These are phyloP conservation scores for Phanerochaete sordida DNA, from an alignment of 768 basidiomycete genomes.

Conservation along the genomic window DNA sequence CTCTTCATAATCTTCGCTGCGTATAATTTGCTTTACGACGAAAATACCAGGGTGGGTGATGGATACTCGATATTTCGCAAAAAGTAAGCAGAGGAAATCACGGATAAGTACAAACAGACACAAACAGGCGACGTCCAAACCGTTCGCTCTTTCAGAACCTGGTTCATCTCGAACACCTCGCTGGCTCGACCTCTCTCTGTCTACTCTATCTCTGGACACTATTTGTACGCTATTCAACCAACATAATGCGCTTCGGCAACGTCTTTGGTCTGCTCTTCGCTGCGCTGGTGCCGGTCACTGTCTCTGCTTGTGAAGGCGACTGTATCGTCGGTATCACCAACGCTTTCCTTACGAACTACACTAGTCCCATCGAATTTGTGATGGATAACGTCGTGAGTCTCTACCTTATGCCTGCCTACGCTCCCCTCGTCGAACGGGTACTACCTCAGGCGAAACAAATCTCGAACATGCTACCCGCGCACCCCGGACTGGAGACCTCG, in stretches of 20 bases:
- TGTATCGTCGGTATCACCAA: constrained; percentile 62
- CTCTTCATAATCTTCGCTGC: too few species aligned
- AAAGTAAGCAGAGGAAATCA: too few species aligned
- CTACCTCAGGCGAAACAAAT: constrained; percentile 33
- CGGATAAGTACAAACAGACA: not conserved
- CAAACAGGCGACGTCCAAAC: too few species aligned
- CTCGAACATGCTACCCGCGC: constrained; percentile 30
- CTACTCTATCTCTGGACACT: not conserved
- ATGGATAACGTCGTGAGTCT: constrained; percentile 43
- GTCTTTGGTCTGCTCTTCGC: constrained; percentile 15
- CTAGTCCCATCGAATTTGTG: constrained; percentile 35
- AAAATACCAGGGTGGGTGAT: too few species aligned
- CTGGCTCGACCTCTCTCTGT: not conserved
- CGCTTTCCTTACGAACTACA: constrained; percentile 50
- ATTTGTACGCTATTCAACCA: not conserved
- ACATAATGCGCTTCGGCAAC: constrained; percentile 18
- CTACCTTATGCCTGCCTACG: not conserved
- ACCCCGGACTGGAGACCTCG: constrained; percentile 16
- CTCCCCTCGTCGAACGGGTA: constrained; percentile 13
- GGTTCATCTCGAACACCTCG: not conserved
- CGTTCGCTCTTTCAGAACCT: too few species aligned
- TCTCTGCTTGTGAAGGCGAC: constrained; percentile 64
- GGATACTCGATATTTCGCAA: too few species aligned
- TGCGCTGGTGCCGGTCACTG: constrained; percentile 31
- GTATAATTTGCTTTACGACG: too few species aligned